A percentile compares a stretch with the other conserved stretches of the same genome.
Evolutionary conservation across 306 rosid genomes (phyloP).

Genomic region (Cotoneaster glaucophyllus): DNA sequence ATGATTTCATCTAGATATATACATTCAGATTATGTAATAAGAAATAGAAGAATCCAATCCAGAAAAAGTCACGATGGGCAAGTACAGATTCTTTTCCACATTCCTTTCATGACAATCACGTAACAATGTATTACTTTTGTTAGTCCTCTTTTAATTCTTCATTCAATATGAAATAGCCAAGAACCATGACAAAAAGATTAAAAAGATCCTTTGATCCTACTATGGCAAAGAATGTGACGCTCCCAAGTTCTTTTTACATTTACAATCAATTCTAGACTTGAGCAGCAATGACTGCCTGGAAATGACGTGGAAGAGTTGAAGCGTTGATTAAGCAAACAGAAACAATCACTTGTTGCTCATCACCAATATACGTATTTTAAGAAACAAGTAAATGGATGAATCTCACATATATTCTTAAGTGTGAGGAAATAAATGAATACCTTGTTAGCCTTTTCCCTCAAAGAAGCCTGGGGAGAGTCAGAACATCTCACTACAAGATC

Average conservation of each 20-base stretch:
- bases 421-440: constrained; percentile 26
- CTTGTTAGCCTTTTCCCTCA: constrained; percentile 90
- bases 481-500: constrained; percentile 73
- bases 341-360: neutral
- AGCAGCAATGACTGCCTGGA: neutral
- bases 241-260: neutral
- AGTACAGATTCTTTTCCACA: neutral
- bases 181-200: too few species aligned
- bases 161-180: neutral
- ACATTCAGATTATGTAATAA: neutral
- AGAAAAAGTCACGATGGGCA: neutral
- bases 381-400: neutral
- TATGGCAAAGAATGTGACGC: neutral
- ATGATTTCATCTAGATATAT: neutral
- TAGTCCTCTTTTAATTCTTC: neutral
- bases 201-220: neutral
- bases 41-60: neutral
- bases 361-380: neutral
- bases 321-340: neutral
- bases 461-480: constrained; percentile 91
- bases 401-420: neutral
- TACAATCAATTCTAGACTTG: neutral
- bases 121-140: neutral
- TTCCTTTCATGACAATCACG: neutral
- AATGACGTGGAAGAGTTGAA: neutral